Conservation (phyloP, 2,329 filamentous ascomycete species). For the Ascochyta fabae region DNA sequence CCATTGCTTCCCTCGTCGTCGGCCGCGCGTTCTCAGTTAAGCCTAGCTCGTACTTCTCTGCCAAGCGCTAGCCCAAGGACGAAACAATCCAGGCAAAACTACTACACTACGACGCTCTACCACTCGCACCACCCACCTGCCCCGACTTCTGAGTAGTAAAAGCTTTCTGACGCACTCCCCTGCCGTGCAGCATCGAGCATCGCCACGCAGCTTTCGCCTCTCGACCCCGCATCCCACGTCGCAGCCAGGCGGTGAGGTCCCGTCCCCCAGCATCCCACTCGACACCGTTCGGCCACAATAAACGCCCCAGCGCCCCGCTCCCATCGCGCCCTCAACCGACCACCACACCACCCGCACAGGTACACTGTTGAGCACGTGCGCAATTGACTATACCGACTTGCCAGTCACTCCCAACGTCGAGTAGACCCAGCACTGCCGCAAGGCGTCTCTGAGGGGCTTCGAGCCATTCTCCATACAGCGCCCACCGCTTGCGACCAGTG, state of each 20-base stretch:
- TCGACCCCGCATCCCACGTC: constrained; percentile 25
- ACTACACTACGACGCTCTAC: constrained; percentile 37
- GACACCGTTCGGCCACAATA: constrained; percentile 45
- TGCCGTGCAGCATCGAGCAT: constrained; percentile 32
- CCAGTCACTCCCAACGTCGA: constrained; percentile 39
- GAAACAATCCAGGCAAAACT: constrained; percentile 35
- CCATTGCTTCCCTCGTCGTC: constrained; percentile 16
- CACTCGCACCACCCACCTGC: constrained; percentile 34
- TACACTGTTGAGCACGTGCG: constrained; percentile 31
- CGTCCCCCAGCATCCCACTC: constrained; percentile 42
- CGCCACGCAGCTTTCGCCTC: constrained; percentile 17
- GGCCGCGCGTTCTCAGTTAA: constrained; percentile 27
- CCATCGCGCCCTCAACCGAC: constrained; percentile 38
- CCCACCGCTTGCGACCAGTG: constrained; percentile 31
- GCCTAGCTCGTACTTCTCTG: constrained; percentile 25
- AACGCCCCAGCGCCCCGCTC: constrained; percentile 40
- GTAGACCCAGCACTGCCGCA: constrained; percentile 43
- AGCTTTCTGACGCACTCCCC: constrained; percentile 28
- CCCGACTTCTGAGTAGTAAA: constrained; percentile 25
- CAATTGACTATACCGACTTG: constrained; percentile 38
- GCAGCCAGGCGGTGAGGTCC: constrained; percentile 48
- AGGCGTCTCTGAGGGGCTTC: constrained; percentile 50
- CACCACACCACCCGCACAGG: constrained; percentile 39
- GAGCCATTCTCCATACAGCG: constrained; percentile 46
- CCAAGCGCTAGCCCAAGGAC: constrained; percentile 27